Base-by-base conservation (phyloP, 78 protist species). In the Polysphondylium violaceum region DNA sequence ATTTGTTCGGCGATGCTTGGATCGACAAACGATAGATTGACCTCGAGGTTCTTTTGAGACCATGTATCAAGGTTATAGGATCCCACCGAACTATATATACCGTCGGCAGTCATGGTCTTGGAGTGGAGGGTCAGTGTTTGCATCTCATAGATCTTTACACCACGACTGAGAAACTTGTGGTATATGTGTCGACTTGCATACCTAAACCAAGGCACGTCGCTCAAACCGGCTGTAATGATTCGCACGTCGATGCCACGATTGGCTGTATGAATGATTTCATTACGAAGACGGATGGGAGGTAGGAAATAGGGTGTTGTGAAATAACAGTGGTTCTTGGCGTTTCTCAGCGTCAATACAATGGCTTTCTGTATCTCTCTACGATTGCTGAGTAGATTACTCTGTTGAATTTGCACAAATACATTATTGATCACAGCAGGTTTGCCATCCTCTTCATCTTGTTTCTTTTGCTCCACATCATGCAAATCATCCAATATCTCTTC, bases 221-320 rank as follows among this genome's bases (percentile, higher is more conserved):
- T 33, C n/a, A 33, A 44, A 64, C 94, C 94, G 2, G 90, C 65
- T 0, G 87, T 88, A 5, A 88, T 43, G 19, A 88, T 50, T 17
- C 53, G 63, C 0, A 88, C 78, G 9, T 88, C 94, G 2, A 73
- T 61, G 47, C 94, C 94, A 69, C 94, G 86, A 36, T 64, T 14
- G 0, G 94, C 76, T 1, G 87, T 63, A 27, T 61, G 59, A 17
- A 88, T 65, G 35, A 88, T 68, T 1, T 86, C 74, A 5, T 65
- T 41, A n/a, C 86, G 27, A 17, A 88, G 59, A 21, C 44, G 17
- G 63, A 47, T 67, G 35, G 86, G 94, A 51, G 94, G 94, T 53
- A 88, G 35, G 55, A 88, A 88, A 35, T 88, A 88, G 7, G 94
- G 87, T 16, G 94, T 76, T 14, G 94, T 88, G 29, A 88, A 31